Conservation (phyloP, 306 rosid genomes). For the Mucuna pruriens region DNA sequence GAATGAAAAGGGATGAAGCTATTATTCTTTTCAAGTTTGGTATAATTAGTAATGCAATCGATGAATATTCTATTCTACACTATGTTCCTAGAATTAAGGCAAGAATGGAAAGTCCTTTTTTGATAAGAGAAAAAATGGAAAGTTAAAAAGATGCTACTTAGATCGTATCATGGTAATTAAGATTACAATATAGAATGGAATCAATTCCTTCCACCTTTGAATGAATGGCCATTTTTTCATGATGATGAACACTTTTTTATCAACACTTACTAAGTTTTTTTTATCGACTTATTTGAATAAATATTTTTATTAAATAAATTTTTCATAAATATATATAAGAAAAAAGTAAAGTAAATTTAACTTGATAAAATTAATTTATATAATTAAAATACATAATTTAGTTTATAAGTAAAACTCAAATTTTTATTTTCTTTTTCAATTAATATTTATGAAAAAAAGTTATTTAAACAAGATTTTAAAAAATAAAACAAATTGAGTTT, state of each 20-base stretch:
- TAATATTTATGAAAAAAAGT: too few species aligned
- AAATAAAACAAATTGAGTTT: too few species aligned
- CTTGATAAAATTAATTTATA: too few species aligned
- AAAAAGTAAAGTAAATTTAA: too few species aligned
- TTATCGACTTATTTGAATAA: too few species aligned
- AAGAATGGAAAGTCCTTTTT: neutral
- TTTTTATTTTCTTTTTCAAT: too few species aligned
- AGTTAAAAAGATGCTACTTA: neutral
- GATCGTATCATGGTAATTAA: neutral
- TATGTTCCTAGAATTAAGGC: constrained; percentile 5
- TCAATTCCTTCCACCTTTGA: neutral
- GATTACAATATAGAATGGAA: neutral
- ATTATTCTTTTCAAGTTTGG: neutral
- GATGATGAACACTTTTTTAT: neutral
- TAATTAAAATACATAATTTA: too few species aligned
- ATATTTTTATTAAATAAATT: too few species aligned
- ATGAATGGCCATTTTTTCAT: neutral
- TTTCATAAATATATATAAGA: too few species aligned
- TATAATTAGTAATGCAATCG: neutral
- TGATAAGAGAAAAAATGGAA: neutral
- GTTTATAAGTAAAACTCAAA: too few species aligned
- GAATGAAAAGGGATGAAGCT: neutral
- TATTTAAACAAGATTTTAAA: too few species aligned
- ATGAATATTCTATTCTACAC: neutral
- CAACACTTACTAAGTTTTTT: too few species aligned